Conservation (phyloP, 371 early-diverging fungal species). For the Circinella umbellata region DNA sequence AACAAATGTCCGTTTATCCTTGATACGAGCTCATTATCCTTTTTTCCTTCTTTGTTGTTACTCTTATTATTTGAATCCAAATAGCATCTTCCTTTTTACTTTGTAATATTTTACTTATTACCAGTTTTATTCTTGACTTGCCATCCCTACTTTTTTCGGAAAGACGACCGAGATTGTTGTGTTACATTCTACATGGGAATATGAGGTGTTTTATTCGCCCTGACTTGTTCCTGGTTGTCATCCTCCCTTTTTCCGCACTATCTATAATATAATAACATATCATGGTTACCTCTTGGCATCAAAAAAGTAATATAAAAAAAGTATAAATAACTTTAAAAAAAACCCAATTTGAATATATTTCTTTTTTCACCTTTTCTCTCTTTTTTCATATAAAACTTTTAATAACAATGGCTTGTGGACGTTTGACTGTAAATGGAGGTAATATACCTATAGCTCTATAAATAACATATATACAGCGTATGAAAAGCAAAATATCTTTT, state of each 20-base stretch:
- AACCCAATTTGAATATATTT: background rate
- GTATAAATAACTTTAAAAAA: background rate
- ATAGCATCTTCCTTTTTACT: no score
- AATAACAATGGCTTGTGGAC: conserved; percentile 5
- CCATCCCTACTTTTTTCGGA: background rate
- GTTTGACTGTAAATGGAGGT: conserved; percentile 2
- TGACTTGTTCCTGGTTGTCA: background rate
- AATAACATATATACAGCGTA: no score
- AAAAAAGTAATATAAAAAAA: background rate
- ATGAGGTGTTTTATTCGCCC: background rate
- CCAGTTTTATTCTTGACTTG: no score
- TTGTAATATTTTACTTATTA: no score
- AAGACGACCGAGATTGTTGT: background rate
- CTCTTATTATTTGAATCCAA: no score
- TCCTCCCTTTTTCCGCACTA: background rate
- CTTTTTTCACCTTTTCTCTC: background rate
- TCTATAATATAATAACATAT: background rate
- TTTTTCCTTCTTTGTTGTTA: no score
- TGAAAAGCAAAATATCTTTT: no score
- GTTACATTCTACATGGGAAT: conserved; percentile 2
- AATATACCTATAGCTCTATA: background rate
- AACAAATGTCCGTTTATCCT: no score
- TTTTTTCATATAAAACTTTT: background rate
- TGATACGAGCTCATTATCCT: no score
- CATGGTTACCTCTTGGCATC: background rate